phyloP scores from a whole-genome alignment of 345 rosid species.

The Populus davidiana region DNA sequence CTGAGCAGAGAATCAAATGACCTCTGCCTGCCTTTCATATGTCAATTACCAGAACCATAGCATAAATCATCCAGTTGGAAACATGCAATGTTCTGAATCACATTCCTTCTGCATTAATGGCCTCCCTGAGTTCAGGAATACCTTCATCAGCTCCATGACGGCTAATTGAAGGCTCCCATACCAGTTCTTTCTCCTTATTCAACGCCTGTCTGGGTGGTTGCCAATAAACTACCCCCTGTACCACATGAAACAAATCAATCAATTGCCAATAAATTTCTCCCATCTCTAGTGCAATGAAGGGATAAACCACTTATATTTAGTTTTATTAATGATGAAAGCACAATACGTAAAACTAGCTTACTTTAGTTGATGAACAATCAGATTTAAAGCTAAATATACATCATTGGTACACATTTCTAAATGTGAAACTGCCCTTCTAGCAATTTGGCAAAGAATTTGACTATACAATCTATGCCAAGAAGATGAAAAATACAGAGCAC shows the following conservation, averaged over 20 bases:
- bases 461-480: not conserved
- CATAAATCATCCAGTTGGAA: constrained; percentile 1
- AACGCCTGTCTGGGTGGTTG: constrained; percentile 81
- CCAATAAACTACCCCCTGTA: constrained; percentile 90
- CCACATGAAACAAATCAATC: constrained; percentile 14
- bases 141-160: constrained; percentile 95
- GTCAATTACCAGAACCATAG: too few species aligned
- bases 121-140: constrained; percentile 66
- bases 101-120: constrained; percentile 64
- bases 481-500: not conserved
- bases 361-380: too few species aligned
- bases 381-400: too few species aligned
- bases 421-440: too few species aligned
- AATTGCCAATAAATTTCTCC: not conserved
- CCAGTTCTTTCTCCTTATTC: constrained; percentile 71
- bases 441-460: too few species aligned
- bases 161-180: constrained; percentile 71
- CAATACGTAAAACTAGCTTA: too few species aligned
- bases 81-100: not conserved
- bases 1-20: not conserved
- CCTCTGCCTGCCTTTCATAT: too few species aligned
- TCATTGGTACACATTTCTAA: too few species aligned
- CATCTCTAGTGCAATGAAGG: too few species aligned
- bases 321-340: too few species aligned
- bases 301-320: too few species aligned